Evolutionary conservation across 106 monocot species (phyloP).

Genomic region (Agapanthus africanus): DNA sequence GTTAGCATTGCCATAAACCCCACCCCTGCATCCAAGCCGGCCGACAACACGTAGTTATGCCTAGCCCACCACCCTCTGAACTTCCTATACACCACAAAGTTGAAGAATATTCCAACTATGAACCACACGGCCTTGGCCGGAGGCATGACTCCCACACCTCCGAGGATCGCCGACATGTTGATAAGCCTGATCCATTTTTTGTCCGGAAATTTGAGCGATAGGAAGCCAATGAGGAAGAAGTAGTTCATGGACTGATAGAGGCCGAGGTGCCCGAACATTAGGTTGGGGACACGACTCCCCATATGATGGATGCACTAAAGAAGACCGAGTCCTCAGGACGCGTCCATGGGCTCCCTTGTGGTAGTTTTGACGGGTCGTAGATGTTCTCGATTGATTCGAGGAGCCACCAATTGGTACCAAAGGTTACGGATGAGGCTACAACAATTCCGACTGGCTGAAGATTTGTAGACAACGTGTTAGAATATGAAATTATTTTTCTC

Average conservation of each 20-base stretch:
- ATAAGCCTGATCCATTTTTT: conserved; percentile 40
- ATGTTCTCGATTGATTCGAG: conserved; percentile 16
- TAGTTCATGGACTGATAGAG: conserved; percentile 20
- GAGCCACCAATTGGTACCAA: conserved; percentile 33
- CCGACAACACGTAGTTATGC: conserved; percentile 41
- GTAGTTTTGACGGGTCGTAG: conserved; percentile 11
- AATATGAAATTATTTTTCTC: too few species aligned
- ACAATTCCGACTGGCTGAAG: conserved; percentile 25
- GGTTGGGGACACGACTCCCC: conserved; percentile 26
- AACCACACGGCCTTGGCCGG: conserved; percentile 29
- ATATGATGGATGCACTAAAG: conserved; percentile 25
- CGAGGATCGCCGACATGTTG: conserved; percentile 21
- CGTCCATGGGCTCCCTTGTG: conserved; percentile 46
- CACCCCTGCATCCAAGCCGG: conserved; percentile 41
- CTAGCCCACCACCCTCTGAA: conserved; percentile 33
- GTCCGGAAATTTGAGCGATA: conserved; percentile 12
- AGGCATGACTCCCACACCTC: conserved; percentile 12
- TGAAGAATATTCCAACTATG: conserved; percentile 27
- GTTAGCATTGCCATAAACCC: conserved; percentile 31
- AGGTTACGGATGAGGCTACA: conserved; percentile 14
- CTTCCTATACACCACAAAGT: conserved; percentile 19
- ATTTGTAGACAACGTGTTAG: too few species aligned
- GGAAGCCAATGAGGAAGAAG: conserved; percentile 27
- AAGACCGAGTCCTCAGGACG: conserved; percentile 17
- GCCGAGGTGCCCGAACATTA: conserved; percentile 23